Evolutionary conservation across 805 yeast species (phyloP), one percentile per base, ranked within the genome.

Genomic region (Pichia membranifaciens): DNA sequence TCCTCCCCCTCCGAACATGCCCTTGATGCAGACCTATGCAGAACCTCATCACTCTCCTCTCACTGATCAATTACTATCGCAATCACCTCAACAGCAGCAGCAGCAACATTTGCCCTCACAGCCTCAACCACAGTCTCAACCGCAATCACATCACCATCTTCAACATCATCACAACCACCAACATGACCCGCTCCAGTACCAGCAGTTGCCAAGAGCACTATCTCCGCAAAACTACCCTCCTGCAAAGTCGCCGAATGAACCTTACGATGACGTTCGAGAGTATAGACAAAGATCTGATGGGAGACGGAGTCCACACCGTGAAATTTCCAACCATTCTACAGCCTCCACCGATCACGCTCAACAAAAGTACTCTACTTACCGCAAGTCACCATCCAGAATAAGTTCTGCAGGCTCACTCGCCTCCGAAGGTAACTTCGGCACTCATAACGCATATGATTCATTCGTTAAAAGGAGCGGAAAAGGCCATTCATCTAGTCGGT

Each of bases 391-490:
- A 15, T n/a, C 36, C 6, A 15, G 36, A 8, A 17, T 33, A n/a
- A 33, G 8, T 21, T 33, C 44, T 16, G 36, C 47, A 9, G 16
- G 8, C n/a, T 33, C 36, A 7, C 6, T 12, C 16, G 8, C 16
- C 8, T 33, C 36, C 17, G 36, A 17, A 31, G 7, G 31, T 8
- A 13, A 3, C n/a, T 22, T 31, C 42, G 37, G 38, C 22, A n/a
- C 18, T 16, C 29, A 25, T 7, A 18, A 7, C 12, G 17, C 20
- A 5, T 46, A 41, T 34, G 39, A 46, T 15, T 36, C 41, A 16
- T 41, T 41, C 38, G 43, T 46, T 2, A 37, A 15, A 22, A 36
- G 33, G 10, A 23, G 42, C 16, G 15, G 28, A 21, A 38, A 20
- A 21, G 9, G n/a, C 15, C 15, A 38, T 38, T 12, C n/a, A 35